Base-by-base conservation (phyloP, 805 yeast genomes). In the Pichia membranifaciens region DNA sequence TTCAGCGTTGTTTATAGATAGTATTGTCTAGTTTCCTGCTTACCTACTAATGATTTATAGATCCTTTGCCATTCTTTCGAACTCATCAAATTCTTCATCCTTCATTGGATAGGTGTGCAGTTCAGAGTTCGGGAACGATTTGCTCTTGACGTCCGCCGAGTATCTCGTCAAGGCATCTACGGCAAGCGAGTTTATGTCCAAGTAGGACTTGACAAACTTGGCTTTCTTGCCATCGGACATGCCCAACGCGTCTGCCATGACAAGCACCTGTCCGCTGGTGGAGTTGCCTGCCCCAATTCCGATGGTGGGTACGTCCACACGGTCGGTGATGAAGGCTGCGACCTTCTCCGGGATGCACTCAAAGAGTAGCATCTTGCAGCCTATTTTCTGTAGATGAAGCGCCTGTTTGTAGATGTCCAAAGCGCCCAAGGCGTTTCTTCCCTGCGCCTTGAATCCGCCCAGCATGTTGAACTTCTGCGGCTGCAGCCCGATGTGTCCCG, bases 271-370 rank as follows among this genome's bases (percentile, higher is more conserved):
- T 0, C 96, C 98, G 32, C 86, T 78, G 8, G 91, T 83, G 8
- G 68, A 68, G 20, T 80, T 77, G 0, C 99, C 98, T 0, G 98
- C 96, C 4, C 99, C 99, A 42, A 91, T 91, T 3, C 99, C 99
- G 54, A 91, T 89, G 1, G 95, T 86, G 0, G 98, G 97, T 1
- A 91, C 71, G 1, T 61, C 43, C 29, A 89, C 61, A 13, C 70
- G 67, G 2, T 71, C 61, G 0, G 96, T 85, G 25, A 93, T 78
- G 47, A 70, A 68, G 38, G 70, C 62, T 0, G 91, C 91, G 12
- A 93, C 66, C 48, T 74, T 74, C 47, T 77, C 78, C 1, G 99
- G 99, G 4, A 91, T 76, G 44, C 97, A 95, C 58, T 91, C 99
- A 2, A 91, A 61, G 2, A 91, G 80, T 2, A 89, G 58, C 43